Conservation (phyloP, 1,284 basidiomycete species). For the Trichosporon faecale region DNA sequence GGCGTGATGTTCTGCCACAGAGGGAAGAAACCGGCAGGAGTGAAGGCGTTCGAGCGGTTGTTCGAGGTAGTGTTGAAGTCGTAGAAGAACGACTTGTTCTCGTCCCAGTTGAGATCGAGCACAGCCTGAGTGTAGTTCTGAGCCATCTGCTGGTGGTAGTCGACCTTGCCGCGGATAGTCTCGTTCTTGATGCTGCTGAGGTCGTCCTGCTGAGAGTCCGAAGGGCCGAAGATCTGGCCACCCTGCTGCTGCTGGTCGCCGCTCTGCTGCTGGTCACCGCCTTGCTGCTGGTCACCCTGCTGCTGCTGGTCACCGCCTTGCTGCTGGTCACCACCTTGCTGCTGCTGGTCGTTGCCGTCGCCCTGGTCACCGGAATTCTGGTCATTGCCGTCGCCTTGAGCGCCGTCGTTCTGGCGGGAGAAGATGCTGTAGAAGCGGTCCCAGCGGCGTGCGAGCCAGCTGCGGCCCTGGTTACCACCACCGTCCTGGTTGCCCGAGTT, state of each 20-base stretch:
- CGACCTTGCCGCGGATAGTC: conserved; percentile 37
- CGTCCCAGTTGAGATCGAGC: conserved; percentile 82
- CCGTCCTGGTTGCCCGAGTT: neutral
- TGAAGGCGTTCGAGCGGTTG: conserved; percentile 63
- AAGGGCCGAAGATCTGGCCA: neutral
- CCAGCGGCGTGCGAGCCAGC: neutral
- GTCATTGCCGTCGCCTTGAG: neutral
- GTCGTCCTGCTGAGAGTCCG: neutral
- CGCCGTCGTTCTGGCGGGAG: neutral
- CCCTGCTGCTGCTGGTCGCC: conserved; percentile 2
- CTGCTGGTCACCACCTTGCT: neutral
- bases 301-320: neutral
- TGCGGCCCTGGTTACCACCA: neutral
- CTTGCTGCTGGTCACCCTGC: neutral
- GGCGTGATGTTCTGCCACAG: conserved; percentile 84
- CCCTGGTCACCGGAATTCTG: neutral
- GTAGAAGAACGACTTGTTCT: conserved; percentile 76
- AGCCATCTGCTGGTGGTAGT: conserved; percentile 61
- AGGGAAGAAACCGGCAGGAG: conserved; percentile 74
- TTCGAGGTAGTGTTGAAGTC: conserved; percentile 63
- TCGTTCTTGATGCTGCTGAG: conserved; percentile 4
- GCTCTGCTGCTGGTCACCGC: neutral
- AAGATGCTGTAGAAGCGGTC: neutral
- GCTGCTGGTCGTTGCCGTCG: neutral
- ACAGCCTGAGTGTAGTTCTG: conserved; percentile 64